Evolutionary conservation across 2,329 filamentous ascomycete species (phyloP).

Genomic region (Talaromyces sp.): DNA sequence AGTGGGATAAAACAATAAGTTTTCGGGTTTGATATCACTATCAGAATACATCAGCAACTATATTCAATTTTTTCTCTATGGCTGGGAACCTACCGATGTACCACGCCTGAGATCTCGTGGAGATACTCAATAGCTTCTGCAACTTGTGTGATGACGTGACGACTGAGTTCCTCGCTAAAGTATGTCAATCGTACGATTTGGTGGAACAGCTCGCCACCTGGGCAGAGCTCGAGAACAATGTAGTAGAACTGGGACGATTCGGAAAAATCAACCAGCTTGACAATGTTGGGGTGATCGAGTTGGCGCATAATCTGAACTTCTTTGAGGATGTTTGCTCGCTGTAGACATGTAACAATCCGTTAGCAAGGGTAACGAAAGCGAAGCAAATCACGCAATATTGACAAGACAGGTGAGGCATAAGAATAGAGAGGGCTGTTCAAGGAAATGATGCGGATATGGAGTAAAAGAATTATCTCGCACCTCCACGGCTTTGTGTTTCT

Average conservation of each 20-base stretch:
- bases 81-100: conserved; percentile 73
- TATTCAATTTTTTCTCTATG: no score
- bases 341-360: conserved; percentile 20
- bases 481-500: conserved; percentile 93
- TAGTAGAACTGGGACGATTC: conserved; percentile 96
- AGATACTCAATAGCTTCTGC: conserved; percentile 92
- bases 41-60: background rate
- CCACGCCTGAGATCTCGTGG: conserved; percentile 90
- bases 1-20: conserved; percentile 86
- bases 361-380: conserved; percentile 21
- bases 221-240: conserved; percentile 91
- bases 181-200: conserved; percentile 98
- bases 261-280: conserved; percentile 88
- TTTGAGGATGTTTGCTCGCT: conserved; percentile 97
- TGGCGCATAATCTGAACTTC: conserved; percentile 99
- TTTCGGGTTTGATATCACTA: conserved; percentile 98
- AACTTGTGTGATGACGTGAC: conserved; percentile 92
- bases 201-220: conserved; percentile 94
- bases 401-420: background rate
- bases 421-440: conserved; percentile 23
- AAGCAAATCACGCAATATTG: conserved; percentile 9
- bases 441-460: conserved; percentile 9
- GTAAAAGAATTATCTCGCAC: conserved; percentile 58
- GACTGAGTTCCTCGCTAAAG: conserved; percentile 91
- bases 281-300: conserved; percentile 91